Conservation (phyloP, 2,329 filamentous ascomycete species). For the Colletotrichum endophyticum region DNA sequence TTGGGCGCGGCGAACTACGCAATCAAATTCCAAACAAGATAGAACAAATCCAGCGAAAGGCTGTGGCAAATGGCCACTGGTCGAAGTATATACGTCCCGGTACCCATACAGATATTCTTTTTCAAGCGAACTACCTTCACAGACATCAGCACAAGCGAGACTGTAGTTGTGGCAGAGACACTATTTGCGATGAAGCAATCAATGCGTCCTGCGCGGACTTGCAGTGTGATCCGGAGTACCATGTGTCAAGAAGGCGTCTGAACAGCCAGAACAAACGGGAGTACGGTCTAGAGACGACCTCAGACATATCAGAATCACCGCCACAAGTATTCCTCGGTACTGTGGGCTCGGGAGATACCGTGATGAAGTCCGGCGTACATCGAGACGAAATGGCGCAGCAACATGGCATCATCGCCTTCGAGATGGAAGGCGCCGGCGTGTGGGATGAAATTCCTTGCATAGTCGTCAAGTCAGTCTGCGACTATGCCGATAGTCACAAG, state of each 20-base stretch:
- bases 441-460: neutral
- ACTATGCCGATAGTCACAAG: slow-evolving; percentile 20
- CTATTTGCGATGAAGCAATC: slow-evolving; percentile 2
- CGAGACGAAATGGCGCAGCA: neutral
- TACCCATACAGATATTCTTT: slow-evolving; percentile 31
- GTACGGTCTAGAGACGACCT: neutral
- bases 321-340: neutral
- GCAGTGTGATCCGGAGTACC: slow-evolving; percentile 23
- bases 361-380: slow-evolving; percentile 30
- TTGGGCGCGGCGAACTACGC: slow-evolving; percentile 14
- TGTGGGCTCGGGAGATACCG: slow-evolving; percentile 30
- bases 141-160: slow-evolving; percentile 27
- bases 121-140: slow-evolving; percentile 32
- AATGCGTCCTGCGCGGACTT: slow-evolving; percentile 25
- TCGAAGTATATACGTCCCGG: slow-evolving; percentile 30
- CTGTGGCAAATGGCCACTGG: neutral
- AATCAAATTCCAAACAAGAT: neutral
- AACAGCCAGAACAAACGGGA: neutral
- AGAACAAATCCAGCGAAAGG: neutral
- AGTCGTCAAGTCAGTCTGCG: slow-evolving; percentile 20
- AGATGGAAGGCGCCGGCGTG: neutral
- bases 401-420: neutral
- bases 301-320: neutral
- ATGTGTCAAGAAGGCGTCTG: neutral
- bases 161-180: neutral